phyloP scores from a whole-genome alignment of 2,329 filamentous ascomycete species.

The Trichocomaceae sp. region DNA sequence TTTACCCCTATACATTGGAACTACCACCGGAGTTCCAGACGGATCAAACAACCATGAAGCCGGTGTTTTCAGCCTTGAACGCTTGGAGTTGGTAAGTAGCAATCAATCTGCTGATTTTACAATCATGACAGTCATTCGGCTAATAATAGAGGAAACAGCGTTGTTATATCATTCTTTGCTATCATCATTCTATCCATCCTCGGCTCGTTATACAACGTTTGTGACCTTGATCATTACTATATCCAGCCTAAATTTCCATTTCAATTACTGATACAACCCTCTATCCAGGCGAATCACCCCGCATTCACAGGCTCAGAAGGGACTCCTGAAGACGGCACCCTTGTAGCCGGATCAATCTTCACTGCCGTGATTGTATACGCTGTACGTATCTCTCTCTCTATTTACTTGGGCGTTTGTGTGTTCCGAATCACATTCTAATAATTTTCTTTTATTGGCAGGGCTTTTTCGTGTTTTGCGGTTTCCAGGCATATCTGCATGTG shows the following conservation, averaged over 20 bases:
- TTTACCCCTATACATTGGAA: background rate
- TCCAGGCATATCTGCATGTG: conserved; percentile 80
- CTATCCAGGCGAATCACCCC: conserved; percentile 59
- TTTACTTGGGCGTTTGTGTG: background rate
- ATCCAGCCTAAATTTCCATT: background rate
- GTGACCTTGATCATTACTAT: conserved; percentile 20
- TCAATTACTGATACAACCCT: background rate
- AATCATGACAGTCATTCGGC: background rate
- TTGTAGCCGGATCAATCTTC: conserved; percentile 79
- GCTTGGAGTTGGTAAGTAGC: conserved; percentile 12
- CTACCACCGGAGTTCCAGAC: background rate
- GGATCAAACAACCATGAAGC: conserved; percentile 10
- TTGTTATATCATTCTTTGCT: conserved; percentile 58
- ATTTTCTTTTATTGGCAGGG: conserved; percentile 47
- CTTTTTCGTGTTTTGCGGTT: conserved; percentile 86
- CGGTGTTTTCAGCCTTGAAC: conserved; percentile 35
- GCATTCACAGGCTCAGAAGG: conserved; percentile 71
- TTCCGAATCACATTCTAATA: conserved; percentile 6
- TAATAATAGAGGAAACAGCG: conserved; percentile 47
- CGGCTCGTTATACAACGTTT: conserved; percentile 65
- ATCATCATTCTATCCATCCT: conserved; percentile 60
- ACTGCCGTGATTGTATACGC: conserved; percentile 80
- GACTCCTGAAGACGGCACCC: conserved; percentile 63
- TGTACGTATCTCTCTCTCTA: conserved; percentile 51
- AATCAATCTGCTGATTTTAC: background rate